Evolutionary conservation across 179 eudicot species (phyloP).

Genomic region (Beta macrorhiza): DNA sequence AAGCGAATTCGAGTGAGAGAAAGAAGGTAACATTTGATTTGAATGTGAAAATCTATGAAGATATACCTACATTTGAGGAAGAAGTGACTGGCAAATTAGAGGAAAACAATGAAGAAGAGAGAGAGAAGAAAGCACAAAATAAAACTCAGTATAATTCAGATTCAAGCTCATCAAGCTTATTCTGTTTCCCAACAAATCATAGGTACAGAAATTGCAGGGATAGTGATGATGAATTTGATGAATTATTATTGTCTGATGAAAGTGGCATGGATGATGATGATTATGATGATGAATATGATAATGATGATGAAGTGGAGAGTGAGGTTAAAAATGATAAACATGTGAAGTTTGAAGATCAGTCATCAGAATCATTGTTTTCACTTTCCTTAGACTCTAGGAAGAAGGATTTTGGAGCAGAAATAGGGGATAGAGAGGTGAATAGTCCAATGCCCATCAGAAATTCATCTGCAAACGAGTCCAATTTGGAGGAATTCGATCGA

Average conservation of each 20-base stretch:
- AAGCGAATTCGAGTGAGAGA: conserved; percentile 33
- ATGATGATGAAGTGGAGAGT: conserved; percentile 23
- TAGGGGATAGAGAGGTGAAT: conserved; percentile 37
- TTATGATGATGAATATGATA: conserved; percentile 18
- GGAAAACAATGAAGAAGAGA: conserved; percentile 11
- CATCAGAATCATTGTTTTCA: conserved; percentile 47
- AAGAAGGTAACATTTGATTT: conserved; percentile 51
- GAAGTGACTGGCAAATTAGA: conserved; percentile 13
- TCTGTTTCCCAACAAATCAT: conserved; percentile 38
- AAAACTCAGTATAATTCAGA: conserved; percentile 26
- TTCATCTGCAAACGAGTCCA: background rate
- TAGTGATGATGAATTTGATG: conserved; percentile 47
- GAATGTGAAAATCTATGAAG: conserved; percentile 44
- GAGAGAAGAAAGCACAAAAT: conserved; percentile 7
- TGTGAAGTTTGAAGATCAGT: conserved; percentile 22
- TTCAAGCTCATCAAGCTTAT: conserved; percentile 38
- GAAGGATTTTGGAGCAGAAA: conserved; percentile 20
- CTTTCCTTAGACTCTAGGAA: conserved; percentile 42
- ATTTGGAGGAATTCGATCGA: background rate
- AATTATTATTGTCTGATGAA: conserved; percentile 31
- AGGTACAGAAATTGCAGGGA: conserved; percentile 40
- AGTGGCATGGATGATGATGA: conserved; percentile 30
- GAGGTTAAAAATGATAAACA: conserved; percentile 12
- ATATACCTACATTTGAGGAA: conserved; percentile 11
- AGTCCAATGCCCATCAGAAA: conserved; percentile 37